A percentile compares a stretch with the other conserved stretches of the same genome.
phyloP scores from a whole-genome alignment of 306 rosid species.

The Quercus suber region DNA sequence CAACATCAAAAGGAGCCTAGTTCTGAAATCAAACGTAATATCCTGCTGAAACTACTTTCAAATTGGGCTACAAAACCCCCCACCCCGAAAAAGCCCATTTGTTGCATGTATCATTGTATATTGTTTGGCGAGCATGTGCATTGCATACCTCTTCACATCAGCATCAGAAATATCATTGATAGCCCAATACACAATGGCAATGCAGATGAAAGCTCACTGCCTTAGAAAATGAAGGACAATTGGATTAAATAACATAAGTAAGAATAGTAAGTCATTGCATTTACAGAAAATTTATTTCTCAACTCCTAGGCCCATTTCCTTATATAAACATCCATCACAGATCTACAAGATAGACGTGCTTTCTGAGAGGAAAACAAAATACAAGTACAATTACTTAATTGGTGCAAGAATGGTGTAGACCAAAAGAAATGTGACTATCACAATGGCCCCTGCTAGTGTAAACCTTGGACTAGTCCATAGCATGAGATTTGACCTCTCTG shows the following conservation, averaged over 20 bases:
- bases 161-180: not conserved
- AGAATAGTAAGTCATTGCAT: conserved; percentile 20
- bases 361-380: not conserved
- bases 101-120: too few species aligned
- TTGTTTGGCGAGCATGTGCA: not conserved
- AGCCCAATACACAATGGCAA: not conserved
- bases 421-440: conserved; percentile 68
- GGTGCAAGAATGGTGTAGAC: conserved; percentile 84
- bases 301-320: not conserved
- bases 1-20: not conserved
- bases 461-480: conserved; percentile 89
- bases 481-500: conserved; percentile 83
- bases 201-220: not conserved
- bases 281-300: conserved; percentile 21
- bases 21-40: too few species aligned
- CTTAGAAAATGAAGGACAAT: not conserved
- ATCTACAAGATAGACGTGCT: not conserved
- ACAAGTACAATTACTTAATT: conserved; percentile 35
- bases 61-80: too few species aligned
- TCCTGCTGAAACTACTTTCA: too few species aligned
- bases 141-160: not conserved
- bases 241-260: conserved; percentile 21
- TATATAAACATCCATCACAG: not conserved
- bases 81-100: too few species aligned
- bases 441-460: conserved; percentile 70